Evolutionary conservation across 108 stramenopile genomes (phyloP).

Genomic region (Licmophora abbreviata): DNA sequence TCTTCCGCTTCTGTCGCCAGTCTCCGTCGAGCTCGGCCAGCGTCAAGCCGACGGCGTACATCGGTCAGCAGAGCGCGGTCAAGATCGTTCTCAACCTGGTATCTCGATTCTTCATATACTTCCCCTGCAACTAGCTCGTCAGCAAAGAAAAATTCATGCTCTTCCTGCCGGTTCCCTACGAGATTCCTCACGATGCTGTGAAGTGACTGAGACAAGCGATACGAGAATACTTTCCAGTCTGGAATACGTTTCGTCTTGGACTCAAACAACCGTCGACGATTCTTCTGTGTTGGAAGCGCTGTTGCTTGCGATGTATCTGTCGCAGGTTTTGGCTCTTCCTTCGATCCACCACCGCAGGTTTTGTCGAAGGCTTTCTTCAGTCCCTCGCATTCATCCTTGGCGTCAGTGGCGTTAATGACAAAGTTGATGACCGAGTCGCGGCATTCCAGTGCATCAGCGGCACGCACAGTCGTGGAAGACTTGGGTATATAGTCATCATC

Average conservation of each 20-base stretch:
- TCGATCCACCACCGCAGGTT: slow-evolving; percentile 41
- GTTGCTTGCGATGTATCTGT: slow-evolving; percentile 3
- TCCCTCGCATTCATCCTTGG: slow-evolving; percentile 83
- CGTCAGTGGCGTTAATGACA: slow-evolving; percentile 84
- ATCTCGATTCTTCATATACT: slow-evolving; percentile 22
- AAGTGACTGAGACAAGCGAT: too few relatives aligned
- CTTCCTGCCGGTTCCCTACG: slow-evolving; percentile 2
- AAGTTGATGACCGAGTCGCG: slow-evolving; percentile 59
- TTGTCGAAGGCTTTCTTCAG: slow-evolving; percentile 74
- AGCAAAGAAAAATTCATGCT: slow-evolving; percentile 11
- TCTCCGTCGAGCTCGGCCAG: too few relatives aligned
- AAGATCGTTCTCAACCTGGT: slow-evolving; percentile 11
- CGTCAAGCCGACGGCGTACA: too few relatives aligned
- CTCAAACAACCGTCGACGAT: slow-evolving; percentile 16
- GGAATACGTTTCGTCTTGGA: slow-evolving; percentile 7
- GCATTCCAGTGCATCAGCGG: slow-evolving; percentile 64
- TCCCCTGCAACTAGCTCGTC: slow-evolving; percentile 32
- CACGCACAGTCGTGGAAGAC: slow-evolving; percentile 6
- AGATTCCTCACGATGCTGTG: too few relatives aligned
- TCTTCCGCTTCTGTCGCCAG: background rate
- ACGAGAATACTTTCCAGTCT: background rate
- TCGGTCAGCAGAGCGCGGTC: background rate
- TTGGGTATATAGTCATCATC: slow-evolving; percentile 4
- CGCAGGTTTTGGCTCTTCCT: slow-evolving; percentile 4
- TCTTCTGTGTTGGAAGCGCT: background rate